Percentiles rank a stretch among this genome's conserved stretches.
phyloP scores from a whole-genome alignment of 1,284 basidiomycete genomes.

The Rhodotorula glutinis region DNA sequence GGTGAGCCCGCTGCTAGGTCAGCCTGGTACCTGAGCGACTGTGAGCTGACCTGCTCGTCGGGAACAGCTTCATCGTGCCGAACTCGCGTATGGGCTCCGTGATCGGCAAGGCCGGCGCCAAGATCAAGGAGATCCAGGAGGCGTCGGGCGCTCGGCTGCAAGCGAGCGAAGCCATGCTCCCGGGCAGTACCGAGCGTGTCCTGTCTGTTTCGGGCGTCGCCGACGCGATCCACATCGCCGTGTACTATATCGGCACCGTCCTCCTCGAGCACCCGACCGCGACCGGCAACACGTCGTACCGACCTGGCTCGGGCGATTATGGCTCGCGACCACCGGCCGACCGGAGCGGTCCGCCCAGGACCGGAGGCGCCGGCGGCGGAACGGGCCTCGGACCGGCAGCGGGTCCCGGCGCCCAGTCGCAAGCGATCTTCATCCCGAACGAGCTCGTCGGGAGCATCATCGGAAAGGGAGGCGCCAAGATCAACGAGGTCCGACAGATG shows the following conservation, averaged over 20 bases:
- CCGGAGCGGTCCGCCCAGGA: constrained; percentile 14
- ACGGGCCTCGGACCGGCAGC: constrained; percentile 51
- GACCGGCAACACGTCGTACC: constrained; percentile 47
- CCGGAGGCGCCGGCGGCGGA: constrained; percentile 33
- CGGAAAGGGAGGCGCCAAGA: constrained; percentile 96
- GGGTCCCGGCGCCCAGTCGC: constrained; percentile 68
- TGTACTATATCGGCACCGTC: constrained; percentile 55
- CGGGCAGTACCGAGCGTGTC: constrained; percentile 97
- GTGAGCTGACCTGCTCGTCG: too few species aligned
- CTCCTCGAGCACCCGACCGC: constrained; percentile 49
- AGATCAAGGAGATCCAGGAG: constrained; percentile 99
- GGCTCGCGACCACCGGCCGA: constrained; percentile 3
- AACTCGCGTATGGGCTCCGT: constrained; percentile 99
- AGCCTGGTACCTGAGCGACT: too few species aligned
- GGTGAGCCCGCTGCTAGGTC: constrained; percentile 49
- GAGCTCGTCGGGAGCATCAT: constrained; percentile 87
- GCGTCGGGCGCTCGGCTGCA: constrained; percentile 94
- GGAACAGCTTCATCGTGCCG: constrained; percentile 79
- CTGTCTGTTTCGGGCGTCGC: constrained; percentile 97
- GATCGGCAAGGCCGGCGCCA: constrained; percentile 93
- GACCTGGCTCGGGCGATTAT: constrained; percentile 40
- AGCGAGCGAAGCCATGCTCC: constrained; percentile 96
- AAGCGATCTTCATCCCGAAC: constrained; percentile 98
- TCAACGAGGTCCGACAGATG: constrained; percentile 96
- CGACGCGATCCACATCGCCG: constrained; percentile 99